These are phyloP conservation scores for Periglandula ipomoeae DNA, from an alignment of 2,329 filamentous ascomycete species.

Conservation along the genomic window DNA sequence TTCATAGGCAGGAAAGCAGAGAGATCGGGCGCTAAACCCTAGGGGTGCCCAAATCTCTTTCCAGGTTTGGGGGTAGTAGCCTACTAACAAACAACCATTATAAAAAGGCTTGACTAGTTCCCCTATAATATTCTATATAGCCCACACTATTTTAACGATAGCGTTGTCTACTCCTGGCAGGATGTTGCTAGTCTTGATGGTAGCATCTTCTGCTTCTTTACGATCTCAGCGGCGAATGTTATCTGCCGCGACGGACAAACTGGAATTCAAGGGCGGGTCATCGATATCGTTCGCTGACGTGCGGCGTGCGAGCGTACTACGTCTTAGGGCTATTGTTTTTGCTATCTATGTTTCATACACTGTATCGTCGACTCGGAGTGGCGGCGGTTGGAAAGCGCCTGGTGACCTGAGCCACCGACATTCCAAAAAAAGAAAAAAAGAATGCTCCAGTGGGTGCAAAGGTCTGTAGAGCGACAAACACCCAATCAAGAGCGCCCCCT, in stretches of 20 bases:
- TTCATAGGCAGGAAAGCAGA: conserved; percentile 18
- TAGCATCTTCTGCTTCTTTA: conserved; percentile 11
- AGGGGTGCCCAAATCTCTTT: conserved; percentile 11
- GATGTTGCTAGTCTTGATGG: conserved; percentile 12
- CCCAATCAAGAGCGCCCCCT: no score
- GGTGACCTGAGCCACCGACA: no score
- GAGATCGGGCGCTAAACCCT: conserved; percentile 17
- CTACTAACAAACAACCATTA: background rate
- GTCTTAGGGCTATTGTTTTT: no score
- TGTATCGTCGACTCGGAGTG: no score
- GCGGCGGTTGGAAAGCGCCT: no score
- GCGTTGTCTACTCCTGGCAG: conserved; percentile 14
- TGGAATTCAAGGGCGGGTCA: conserved; percentile 10
- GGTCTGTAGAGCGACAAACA: no score
- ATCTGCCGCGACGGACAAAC: conserved; percentile 6
- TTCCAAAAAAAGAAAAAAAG: no score
- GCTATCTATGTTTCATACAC: no score
- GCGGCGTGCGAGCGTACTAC: no score
- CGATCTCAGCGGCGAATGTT: conserved; percentile 7
- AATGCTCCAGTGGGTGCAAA: no score
- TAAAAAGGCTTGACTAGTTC: conserved; percentile 3
- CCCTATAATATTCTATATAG: conserved; percentile 5
- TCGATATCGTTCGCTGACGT: conserved; percentile 10
- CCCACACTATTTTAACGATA: conserved; percentile 12
- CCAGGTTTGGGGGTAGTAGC: conserved; percentile 12